phyloP scores from a whole-genome alignment of 768 basidiomycete species.

The Rhodotorula kratochvilovae region DNA sequence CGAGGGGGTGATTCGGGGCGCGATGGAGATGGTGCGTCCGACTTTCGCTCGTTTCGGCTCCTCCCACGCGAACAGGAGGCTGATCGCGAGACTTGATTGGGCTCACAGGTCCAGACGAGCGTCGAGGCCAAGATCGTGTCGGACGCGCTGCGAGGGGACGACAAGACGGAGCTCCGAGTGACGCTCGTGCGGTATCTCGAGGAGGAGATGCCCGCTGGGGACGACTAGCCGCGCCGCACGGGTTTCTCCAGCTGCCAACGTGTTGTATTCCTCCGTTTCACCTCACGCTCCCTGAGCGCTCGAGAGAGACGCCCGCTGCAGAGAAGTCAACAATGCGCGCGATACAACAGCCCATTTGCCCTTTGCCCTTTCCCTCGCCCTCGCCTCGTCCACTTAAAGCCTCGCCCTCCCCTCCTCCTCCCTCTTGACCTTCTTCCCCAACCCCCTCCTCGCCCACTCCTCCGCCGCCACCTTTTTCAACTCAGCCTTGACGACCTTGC shows the following conservation, averaged over 20 bases:
- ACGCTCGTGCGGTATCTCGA: conserved; percentile 85
- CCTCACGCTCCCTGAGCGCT: no score
- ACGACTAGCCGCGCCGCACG: conserved; percentile 26
- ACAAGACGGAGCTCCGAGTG: conserved; percentile 87
- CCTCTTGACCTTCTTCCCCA: background rate
- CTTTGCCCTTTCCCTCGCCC: no score
- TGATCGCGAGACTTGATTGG: no score
- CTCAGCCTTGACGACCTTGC: conserved; percentile 40
- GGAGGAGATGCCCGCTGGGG: conserved; percentile 60
- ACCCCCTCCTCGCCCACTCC: conserved; percentile 25
- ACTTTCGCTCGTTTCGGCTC: background rate
- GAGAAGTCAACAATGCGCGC: background rate
- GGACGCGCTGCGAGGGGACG: conserved; percentile 87
- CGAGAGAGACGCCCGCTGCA: no score
- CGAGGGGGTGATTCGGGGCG: conserved; percentile 86
- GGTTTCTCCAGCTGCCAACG: no score
- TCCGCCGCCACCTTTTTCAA: conserved; percentile 4
- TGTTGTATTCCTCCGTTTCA: conserved; percentile 24
- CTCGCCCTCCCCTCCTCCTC: conserved; percentile 7
- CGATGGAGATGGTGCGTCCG: conserved; percentile 83
- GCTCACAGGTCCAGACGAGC: conserved; percentile 91
- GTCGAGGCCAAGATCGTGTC: conserved; percentile 83
- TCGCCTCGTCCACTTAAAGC: background rate
- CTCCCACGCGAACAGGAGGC: background rate
- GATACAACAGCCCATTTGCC: no score